Percentiles rank a stretch among this genome's conserved stretches.
Conservation (phyloP, 2,329 filamentous ascomycete species). For the Cladosporium colombiae region DNA sequence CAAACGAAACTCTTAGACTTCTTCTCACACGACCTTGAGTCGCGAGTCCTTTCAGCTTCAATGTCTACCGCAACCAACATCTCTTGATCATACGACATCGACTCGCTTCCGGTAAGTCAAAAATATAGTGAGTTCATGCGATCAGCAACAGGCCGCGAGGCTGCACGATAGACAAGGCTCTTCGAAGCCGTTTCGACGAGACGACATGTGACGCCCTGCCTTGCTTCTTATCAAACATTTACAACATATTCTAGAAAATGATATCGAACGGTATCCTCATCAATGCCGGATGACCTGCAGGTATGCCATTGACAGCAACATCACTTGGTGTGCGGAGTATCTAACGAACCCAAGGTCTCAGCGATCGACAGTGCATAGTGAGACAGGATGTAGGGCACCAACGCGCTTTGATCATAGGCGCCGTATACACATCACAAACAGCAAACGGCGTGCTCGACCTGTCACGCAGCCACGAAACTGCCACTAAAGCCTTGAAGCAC, state of each 20-base stretch:
- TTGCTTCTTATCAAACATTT: neutral
- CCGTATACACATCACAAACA: constrained; percentile 33
- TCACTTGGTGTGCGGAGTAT: too few relatives aligned
- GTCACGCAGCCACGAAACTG: constrained; percentile 16
- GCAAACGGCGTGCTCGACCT: constrained; percentile 26
- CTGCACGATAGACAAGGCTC: neutral
- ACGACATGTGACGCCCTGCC: neutral
- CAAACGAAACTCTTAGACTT: too few relatives aligned
- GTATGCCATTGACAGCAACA: neutral
- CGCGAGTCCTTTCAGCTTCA: neutral
- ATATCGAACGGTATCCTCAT: neutral
- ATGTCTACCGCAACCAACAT: neutral
- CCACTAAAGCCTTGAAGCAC: constrained; percentile 34
- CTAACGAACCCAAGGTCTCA: constrained; percentile 35
- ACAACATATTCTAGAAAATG: neutral
- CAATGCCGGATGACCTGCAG: neutral
- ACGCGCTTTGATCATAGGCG: constrained; percentile 42
- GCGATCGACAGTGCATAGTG: constrained; percentile 45
- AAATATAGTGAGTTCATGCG: neutral
- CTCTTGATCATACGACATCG: neutral
- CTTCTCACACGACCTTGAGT: neutral
- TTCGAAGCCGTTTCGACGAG: neutral
- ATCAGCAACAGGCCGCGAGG: neutral
- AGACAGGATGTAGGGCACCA: constrained; percentile 46
- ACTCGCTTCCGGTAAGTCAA: neutral